A percentile compares a stretch with the other conserved stretches of the same genome.
Conservation (phyloP, 1,139 yeast species). For the Saccharomyces uvarum region DNA sequence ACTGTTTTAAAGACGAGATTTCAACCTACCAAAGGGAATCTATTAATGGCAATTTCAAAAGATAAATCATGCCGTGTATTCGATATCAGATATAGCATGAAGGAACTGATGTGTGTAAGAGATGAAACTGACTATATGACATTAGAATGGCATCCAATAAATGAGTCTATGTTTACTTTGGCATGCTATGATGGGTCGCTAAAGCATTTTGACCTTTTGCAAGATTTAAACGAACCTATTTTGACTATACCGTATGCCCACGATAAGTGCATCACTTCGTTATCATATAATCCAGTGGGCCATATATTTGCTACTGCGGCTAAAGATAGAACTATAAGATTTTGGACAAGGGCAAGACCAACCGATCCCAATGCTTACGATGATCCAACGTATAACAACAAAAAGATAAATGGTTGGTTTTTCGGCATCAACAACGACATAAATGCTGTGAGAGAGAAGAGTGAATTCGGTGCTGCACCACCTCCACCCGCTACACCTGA, state of each 20-base stretch:
- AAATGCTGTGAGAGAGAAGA: slow-evolving; percentile 41
- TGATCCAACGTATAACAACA: slow-evolving; percentile 72
- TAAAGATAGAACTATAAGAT: slow-evolving; percentile 85
- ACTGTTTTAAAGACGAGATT: slow-evolving; percentile 80
- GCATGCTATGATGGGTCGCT: slow-evolving; percentile 89
- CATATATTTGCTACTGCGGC: slow-evolving; percentile 89
- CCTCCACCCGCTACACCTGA: slow-evolving; percentile 15
- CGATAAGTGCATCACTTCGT: slow-evolving; percentile 82
- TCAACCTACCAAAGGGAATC: slow-evolving; percentile 47
- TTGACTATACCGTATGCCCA: slow-evolving; percentile 86
- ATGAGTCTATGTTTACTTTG: slow-evolving; percentile 68
- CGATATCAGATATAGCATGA: slow-evolving; percentile 72
- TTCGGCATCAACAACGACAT: slow-evolving; percentile 60
- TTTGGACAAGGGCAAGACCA: slow-evolving; percentile 92
- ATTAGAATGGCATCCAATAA: slow-evolving; percentile 88
- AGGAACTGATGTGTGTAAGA: slow-evolving; percentile 62
- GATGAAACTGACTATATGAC: slow-evolving; percentile 84
- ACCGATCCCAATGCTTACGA: slow-evolving; percentile 77
- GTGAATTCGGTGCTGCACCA: slow-evolving; percentile 32
- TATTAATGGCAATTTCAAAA: slow-evolving; percentile 79
- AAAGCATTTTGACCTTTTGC: slow-evolving; percentile 64
- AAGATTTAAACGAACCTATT: slow-evolving; percentile 40
- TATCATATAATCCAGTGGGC: slow-evolving; percentile 91
- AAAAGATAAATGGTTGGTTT: slow-evolving; percentile 67
- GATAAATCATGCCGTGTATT: slow-evolving; percentile 84